Base-by-base conservation (phyloP, 495 filamentous ascomycete species). In the Penicillium tannophilum region DNA sequence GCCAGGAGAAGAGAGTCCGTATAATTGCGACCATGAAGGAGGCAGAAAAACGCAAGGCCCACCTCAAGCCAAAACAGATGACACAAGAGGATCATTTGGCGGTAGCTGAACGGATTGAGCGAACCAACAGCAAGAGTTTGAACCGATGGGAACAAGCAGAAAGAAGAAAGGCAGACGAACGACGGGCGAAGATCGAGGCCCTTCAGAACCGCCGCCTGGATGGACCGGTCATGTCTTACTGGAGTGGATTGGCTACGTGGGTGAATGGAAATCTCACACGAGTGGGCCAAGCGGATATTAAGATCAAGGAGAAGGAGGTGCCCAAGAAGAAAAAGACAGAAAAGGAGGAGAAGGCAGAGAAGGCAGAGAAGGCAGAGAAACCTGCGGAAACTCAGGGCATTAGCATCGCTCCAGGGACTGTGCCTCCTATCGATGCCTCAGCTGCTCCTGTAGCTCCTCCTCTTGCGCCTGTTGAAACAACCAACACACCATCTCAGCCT, bases 91-190 rank as follows among this genome's bases (percentile, higher is more conserved):
- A 97, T 59, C 87, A 91, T 35, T 77, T 98, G 42, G 85, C 84
- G 12, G 90, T 96, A 70, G 94, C 93, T 23, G 92, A 87, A 26
- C 76, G 87, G 63, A 84, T 92, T 30, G 93, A 97, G 71, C 86
- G 86, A 71, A 76, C 84, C 58, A 98, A 97, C 65, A 83, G 88
- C 51, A 96, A 93, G 79, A 97, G 91, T 77, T 73, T 98, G 64
- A 96, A 92, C 64, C 83, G 89, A 41, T 98, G 94, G 93, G 93
- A 98, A 73, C 89, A 91, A 69, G 87, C 88, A 14, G 94, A 98
- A 76, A 90, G 90, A 75, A 83, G 85, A 64, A 84, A 93, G 58
- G 88, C 90, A 26, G 91, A 94, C 66, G 91, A 93, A 71, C 79
- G 91, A 64, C 79, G 84, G 68, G 86, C 84, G 24, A 93, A 89